These are phyloP conservation scores for Trichoderma atroviride DNA, from an alignment of 2,329 filamentous ascomycete genomes.

Conservation along the genomic window DNA sequence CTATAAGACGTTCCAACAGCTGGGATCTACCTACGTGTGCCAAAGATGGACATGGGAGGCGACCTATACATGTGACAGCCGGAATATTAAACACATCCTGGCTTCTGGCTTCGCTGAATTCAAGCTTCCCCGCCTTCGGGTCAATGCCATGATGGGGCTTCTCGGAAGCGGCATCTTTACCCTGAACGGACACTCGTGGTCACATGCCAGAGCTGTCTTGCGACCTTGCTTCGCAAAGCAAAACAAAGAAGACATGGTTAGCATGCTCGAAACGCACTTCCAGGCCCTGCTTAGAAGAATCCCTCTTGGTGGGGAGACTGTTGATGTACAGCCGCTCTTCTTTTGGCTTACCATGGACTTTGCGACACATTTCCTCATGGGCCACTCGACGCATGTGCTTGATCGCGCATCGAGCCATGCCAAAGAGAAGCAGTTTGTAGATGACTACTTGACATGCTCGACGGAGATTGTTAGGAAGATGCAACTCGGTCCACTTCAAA, in stretches of 20 bases:
- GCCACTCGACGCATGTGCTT: conserved; percentile 34
- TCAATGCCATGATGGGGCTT: conserved; percentile 43
- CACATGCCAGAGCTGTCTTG: conserved; percentile 45
- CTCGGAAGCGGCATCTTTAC: conserved; percentile 54
- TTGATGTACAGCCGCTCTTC: conserved; percentile 51
- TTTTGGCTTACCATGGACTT: conserved; percentile 52
- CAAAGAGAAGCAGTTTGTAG: conserved; percentile 42
- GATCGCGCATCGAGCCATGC: conserved; percentile 28
- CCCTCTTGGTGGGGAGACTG: conserved; percentile 28
- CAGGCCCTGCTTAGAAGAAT: conserved; percentile 44
- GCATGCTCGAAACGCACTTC: conserved; percentile 41
- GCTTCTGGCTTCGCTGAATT: conserved; percentile 57
- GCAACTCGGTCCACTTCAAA: conserved; percentile 39
- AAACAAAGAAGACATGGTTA: conserved; percentile 35
- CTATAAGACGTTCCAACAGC: conserved; percentile 33
- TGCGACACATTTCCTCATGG: conserved; percentile 54
- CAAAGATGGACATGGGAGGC: conserved; percentile 40
- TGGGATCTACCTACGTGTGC: conserved; percentile 40
- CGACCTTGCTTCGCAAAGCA: conserved; percentile 40
- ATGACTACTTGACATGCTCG: conserved; percentile 42
- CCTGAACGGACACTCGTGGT: conserved; percentile 51
- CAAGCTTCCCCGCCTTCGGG: conserved; percentile 42
- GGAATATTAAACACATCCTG: conserved; percentile 59
- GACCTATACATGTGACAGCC: conserved; percentile 48
- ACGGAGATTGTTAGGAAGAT: conserved; percentile 39